These are phyloP conservation scores for Cercospora sp. DNA, from an alignment of 2,329 filamentous ascomycete species.

Conservation along the genomic window DNA sequence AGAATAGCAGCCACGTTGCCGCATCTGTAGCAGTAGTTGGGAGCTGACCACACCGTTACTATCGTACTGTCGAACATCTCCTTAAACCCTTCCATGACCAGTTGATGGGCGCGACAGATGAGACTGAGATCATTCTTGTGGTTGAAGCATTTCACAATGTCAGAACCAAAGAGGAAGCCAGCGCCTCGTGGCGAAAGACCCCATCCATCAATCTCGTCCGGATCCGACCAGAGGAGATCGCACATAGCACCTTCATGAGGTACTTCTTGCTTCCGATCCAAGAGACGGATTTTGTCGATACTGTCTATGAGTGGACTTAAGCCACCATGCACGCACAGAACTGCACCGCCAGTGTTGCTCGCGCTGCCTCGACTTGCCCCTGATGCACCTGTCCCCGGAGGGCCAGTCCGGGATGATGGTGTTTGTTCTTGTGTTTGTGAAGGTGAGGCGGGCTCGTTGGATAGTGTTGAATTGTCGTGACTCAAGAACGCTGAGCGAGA, in stretches of 20 bases:
- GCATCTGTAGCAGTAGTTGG: constrained; percentile 47
- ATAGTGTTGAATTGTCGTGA: constrained; percentile 28
- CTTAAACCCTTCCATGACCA: constrained; percentile 99
- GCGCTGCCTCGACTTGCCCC: constrained; percentile 60
- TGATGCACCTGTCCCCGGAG: constrained; percentile 77
- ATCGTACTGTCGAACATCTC: constrained; percentile 98
- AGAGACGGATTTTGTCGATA: constrained; percentile 90
- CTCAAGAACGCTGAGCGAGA: constrained; percentile 29
- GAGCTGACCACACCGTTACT: constrained; percentile 79
- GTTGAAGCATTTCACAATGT: constrained; percentile 96
- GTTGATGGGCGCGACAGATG: constrained; percentile 90
- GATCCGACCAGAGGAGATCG: constrained; percentile 95
- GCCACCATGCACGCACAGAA: constrained; percentile 94
- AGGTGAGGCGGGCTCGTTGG: constrained; percentile 42
- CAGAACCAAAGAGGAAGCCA: constrained; percentile 90
- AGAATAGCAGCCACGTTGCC: constrained; percentile 79
- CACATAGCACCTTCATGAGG: constrained; percentile 99
- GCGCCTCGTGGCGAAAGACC: constrained; percentile 89
- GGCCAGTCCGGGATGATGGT: constrained; percentile 52
- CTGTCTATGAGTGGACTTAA: constrained; percentile 87
- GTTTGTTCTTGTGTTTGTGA: constrained; percentile 39
- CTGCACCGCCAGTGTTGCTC: constrained; percentile 72
- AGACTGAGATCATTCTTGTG: constrained; percentile 88
- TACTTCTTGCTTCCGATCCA: constrained; percentile 97
- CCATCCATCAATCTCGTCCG: constrained; percentile 97